Conservation (phyloP, 805 yeast species). For the Isabelozyma pseudorhagii region DNA sequence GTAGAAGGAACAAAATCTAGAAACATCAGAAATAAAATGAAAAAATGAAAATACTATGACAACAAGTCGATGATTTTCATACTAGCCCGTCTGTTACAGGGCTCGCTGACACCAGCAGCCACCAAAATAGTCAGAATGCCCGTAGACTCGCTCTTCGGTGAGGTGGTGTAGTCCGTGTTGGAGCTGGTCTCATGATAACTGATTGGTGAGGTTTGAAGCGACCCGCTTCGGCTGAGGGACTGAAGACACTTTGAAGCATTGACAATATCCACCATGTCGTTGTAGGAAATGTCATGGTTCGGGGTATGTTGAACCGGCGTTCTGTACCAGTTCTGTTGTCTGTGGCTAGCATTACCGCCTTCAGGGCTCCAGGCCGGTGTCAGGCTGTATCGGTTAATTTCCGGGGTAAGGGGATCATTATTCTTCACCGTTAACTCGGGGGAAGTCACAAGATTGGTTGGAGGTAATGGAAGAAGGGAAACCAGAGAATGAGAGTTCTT, state of each 20-base stretch:
- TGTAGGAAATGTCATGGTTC: slow-evolving; percentile 3
- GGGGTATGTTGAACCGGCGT: neutral
- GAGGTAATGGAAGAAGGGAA: neutral
- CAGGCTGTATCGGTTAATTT: neutral
- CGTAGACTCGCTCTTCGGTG: neutral
- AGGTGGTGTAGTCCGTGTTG: neutral
- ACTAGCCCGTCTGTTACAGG: slow-evolving; percentile 9
- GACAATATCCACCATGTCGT: slow-evolving; percentile 27
- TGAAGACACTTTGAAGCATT: slow-evolving; percentile 37
- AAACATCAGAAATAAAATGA: too few species aligned
- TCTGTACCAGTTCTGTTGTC: neutral
- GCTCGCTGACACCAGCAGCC: slow-evolving; percentile 22
- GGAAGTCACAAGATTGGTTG: neutral
- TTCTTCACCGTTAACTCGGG: neutral
- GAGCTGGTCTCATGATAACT: neutral
- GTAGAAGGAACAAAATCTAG: too few species aligned
- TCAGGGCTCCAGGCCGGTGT: neutral
- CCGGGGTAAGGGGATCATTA: neutral
- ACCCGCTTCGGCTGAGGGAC: slow-evolving; percentile 13
- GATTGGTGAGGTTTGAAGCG: slow-evolving; percentile 8
- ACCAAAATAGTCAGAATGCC: slow-evolving; percentile 30
- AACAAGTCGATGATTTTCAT: slow-evolving; percentile 32
- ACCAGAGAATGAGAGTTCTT: neutral
- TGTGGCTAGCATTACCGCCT: neutral
- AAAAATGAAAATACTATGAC: slow-evolving; percentile 4